A percentile compares a stretch with the other conserved stretches of the same genome.
phyloP scores from a whole-genome alignment of 805 yeast species.

The Kuraishia hungarica region DNA sequence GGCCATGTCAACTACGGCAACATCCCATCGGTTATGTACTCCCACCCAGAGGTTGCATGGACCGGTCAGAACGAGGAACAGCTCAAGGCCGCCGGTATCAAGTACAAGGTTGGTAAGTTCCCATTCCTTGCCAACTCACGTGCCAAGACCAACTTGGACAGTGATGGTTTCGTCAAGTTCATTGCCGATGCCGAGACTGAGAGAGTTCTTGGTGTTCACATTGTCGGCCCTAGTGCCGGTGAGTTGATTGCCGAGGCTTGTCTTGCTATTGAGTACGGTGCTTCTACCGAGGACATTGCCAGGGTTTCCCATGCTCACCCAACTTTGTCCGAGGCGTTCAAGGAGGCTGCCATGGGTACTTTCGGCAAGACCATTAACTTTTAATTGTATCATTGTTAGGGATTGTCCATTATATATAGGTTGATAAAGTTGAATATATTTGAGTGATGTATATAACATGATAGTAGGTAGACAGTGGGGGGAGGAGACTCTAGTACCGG shows the following conservation, averaged over 20 bases:
- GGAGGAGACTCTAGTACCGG: too few relatives aligned
- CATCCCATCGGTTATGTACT: conserved; percentile 98
- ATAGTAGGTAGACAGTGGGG: too few relatives aligned
- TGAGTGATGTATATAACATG: too few relatives aligned
- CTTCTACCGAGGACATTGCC: conserved; percentile 94
- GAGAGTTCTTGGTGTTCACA: conserved; percentile 92
- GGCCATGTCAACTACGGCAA: conserved; percentile 98
- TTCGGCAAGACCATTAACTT: conserved; percentile 88
- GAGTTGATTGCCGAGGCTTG: conserved; percentile 99
- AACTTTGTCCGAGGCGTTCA: conserved; percentile 94
- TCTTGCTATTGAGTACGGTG: conserved; percentile 97
- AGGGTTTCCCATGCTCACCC: conserved; percentile 99
- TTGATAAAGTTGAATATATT: too few relatives aligned
- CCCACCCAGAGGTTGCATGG: conserved; percentile 99
- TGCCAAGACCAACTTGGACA: conserved; percentile 95
- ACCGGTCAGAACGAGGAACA: conserved; percentile 95
- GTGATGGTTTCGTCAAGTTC: conserved; percentile 96
- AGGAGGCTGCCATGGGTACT: conserved; percentile 94
- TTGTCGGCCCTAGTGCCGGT: conserved; percentile 97
- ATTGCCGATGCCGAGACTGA: conserved; percentile 96
- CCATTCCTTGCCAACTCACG: conserved; percentile 98
- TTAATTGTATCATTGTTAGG: conserved; percentile 21
- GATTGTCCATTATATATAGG: too few relatives aligned
- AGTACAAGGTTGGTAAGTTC: conserved; percentile 94
- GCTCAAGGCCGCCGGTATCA: conserved; percentile 84